phyloP scores from a whole-genome alignment of 2,329 filamentous ascomycete genomes.

The Pezicula carpinea region DNA sequence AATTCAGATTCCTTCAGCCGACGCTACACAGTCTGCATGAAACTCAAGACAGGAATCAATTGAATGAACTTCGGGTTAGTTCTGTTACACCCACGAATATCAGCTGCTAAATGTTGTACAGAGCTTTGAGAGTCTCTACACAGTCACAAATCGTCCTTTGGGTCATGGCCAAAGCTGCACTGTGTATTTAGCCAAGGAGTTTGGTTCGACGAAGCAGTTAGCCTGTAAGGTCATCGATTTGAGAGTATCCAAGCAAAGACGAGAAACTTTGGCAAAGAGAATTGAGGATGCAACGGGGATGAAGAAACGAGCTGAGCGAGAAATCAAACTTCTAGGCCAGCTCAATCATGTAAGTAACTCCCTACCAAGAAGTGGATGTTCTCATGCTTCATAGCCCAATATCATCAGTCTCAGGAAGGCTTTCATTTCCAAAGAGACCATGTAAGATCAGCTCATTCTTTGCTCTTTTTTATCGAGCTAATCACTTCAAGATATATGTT shows the following conservation, averaged over 20 bases:
- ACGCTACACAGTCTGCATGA: not conserved
- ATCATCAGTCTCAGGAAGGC: slow-evolving; percentile 48
- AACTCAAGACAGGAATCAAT: slow-evolving; percentile 21
- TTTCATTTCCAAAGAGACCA: slow-evolving; percentile 40
- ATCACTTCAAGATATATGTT: slow-evolving; percentile 44
- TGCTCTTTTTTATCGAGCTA: slow-evolving; percentile 4
- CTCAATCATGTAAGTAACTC: slow-evolving; percentile 45
- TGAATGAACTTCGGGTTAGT: slow-evolving; percentile 32
- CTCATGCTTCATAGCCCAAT: slow-evolving; percentile 40
- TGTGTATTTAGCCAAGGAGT: slow-evolving; percentile 51
- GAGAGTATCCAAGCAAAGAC: slow-evolving; percentile 15
- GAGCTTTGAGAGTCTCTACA: slow-evolving; percentile 43
- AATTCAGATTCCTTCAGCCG: slow-evolving; percentile 31
- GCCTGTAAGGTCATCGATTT: slow-evolving; percentile 65
- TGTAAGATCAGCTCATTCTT: slow-evolving; percentile 32
- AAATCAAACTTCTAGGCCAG: slow-evolving; percentile 48
- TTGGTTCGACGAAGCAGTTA: slow-evolving; percentile 50
- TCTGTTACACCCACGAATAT: not conserved
- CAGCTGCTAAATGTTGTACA: slow-evolving; percentile 17
- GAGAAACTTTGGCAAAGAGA: too few relatives aligned
- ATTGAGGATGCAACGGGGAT: not conserved
- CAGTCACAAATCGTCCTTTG: slow-evolving; percentile 43
- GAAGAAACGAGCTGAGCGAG: slow-evolving; percentile 33
- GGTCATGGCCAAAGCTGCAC: slow-evolving; percentile 49
- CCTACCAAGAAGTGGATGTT: not conserved